Base-by-base conservation (phyloP, 2,329 filamentous ascomycete genomes). In the Xylogone sp. region DNA sequence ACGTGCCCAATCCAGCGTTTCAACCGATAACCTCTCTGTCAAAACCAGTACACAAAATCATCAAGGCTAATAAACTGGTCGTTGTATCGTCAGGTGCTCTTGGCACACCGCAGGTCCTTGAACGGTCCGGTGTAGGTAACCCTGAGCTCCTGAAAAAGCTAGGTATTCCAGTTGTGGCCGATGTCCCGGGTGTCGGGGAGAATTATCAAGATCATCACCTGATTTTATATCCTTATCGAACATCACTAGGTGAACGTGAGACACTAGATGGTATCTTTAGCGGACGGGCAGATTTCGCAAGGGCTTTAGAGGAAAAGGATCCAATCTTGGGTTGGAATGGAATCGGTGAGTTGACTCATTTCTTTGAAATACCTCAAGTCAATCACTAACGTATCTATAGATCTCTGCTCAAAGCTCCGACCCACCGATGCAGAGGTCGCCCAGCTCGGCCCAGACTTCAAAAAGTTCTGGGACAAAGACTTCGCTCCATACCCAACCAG, bases 51-150 rank as follows among this genome's bases (percentile, higher is more conserved):
- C 59, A 61, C 45, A 63, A 64, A 21, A 69, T 59, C 0, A 66
- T 84, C 18, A 72, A 67, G 43, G 82, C 82, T 2, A 70, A 72
- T 6, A 83, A 79, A 64, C 66, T 83, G 19, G 80, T 86, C 5
- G 69, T 78, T 3, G 66, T 75, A 3, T 69, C 73, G 18, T 66
- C 68, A n/a, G 66, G 65, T 34, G 65, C 66, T 29, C 60, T 63
- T 9, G 70, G 70, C 8, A 65, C 61, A 16, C 61, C 65, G 22
- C 64, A 63, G 34, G 71, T 87, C 1, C 74, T 87, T 0, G 82
- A 87, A 62, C 70, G 83, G 19, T 87, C 83, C 0, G 84, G 84
- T 7, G 60, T 87, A 1, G 82, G 81, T n/a, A 70, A 72, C 43
- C 67, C 71, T 1, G 68, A 75, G 1, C 59, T 82, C 5, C 71